Evolutionary conservation across 208 protist species (phyloP).

Genomic region (Acanthamoeba royreba): DNA sequence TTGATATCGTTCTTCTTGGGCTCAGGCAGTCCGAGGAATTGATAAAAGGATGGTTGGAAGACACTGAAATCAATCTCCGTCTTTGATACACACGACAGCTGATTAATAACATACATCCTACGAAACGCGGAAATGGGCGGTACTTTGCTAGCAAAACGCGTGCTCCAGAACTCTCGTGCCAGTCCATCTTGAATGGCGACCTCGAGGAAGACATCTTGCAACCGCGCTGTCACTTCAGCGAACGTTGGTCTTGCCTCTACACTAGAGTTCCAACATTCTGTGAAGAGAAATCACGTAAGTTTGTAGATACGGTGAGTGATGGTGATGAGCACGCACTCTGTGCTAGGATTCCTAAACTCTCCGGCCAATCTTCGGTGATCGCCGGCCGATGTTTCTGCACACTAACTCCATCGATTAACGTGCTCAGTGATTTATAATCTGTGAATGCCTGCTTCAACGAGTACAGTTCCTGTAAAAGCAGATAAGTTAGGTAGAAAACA

Average conservation of each 20-base stretch:
- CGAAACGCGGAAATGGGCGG: background rate
- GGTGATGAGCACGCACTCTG: background rate
- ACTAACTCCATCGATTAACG: background rate
- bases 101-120: background rate
- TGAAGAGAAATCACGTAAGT: background rate
- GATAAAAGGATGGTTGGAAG: background rate
- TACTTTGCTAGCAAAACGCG: background rate
- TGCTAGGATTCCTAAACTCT: background rate
- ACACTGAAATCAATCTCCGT: background rate
- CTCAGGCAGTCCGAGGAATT: background rate
- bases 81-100: background rate
- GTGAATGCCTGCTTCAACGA: background rate
- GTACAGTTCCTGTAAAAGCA: background rate
- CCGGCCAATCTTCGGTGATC: background rate
- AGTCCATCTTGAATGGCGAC: background rate
- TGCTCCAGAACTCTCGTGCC: background rate
- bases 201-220: background rate
- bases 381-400: background rate
- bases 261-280: background rate
- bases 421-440: background rate
- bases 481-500: background rate
- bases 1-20: constrained; percentile 14
- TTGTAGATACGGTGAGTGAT: background rate
- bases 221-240: background rate
- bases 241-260: background rate